Percentiles rank a stretch among this genome's conserved stretches.
Evolutionary conservation across 192 early-diverging fungal species (phyloP).

Genomic region (Backusella tuberculispora): DNA sequence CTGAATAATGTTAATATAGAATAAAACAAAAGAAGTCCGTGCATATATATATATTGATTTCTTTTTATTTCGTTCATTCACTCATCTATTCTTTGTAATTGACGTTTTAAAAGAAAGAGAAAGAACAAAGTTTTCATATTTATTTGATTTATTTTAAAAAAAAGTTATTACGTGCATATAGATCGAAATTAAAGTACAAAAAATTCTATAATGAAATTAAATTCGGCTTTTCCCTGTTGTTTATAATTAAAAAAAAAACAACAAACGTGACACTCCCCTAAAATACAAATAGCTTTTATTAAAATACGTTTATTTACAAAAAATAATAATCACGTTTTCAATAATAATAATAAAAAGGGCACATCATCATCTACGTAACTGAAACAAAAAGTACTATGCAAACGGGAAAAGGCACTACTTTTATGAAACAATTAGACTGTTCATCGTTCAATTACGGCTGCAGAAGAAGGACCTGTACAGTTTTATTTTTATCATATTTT

Average conservation of each 20-base stretch:
- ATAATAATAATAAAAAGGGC: background rate
- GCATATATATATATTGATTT: no score
- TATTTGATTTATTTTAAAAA: no score
- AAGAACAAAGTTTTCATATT: no score
- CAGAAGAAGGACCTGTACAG: background rate
- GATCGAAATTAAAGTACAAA: background rate
- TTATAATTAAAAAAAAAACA: background rate
- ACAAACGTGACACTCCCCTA: background rate
- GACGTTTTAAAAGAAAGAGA: no score
- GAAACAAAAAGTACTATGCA: background rate
- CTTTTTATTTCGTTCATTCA: no score
- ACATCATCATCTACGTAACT: background rate
- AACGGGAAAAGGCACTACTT: background rate
- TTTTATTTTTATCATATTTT: background rate
- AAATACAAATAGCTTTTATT: constrained; percentile 8
- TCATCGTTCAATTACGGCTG: constrained; percentile 1
- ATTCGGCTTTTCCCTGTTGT: constrained; percentile 10
- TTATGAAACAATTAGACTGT: constrained; percentile 12
- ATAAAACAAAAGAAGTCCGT: no score
- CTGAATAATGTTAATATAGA: no score
- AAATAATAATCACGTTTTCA: background rate
- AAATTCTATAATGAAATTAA: background rate
- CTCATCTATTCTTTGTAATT: no score
- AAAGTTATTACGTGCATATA: background rate
- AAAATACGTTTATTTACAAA: background rate